Evolutionary conservation across 257 asterid genomes (phyloP).

Genomic region (Przewalskia tangutica): DNA sequence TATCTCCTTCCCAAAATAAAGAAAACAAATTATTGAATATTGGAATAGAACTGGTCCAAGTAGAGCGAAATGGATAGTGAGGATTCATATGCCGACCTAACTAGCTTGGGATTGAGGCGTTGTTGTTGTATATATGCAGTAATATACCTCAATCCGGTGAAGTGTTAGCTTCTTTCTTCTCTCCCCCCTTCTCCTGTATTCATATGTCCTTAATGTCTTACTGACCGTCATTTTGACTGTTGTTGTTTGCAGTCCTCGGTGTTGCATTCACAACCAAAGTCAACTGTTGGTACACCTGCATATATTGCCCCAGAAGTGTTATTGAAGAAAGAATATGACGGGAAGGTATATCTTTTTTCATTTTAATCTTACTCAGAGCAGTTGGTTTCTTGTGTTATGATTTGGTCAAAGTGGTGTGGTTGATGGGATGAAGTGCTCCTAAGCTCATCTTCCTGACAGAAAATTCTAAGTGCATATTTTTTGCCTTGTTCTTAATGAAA

Average conservation of each 20-base stretch:
- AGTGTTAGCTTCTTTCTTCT: neutral
- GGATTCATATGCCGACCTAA: neutral
- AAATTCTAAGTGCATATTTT: neutral
- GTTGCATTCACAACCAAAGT: constrained; percentile 99
- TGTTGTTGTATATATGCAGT: neutral
- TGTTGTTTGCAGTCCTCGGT: constrained; percentile 71
- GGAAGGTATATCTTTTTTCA: constrained; percentile 47
- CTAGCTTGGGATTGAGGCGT: neutral
- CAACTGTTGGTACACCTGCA: constrained; percentile 99
- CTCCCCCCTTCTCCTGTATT: neutral
- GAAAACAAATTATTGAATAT: neutral
- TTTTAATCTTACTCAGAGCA: neutral
- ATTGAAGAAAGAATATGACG: constrained; percentile 93
- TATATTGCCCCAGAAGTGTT: constrained; percentile 97
- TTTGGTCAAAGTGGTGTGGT: neutral
- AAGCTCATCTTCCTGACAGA: neutral
- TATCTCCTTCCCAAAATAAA: neutral
- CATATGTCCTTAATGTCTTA: neutral
- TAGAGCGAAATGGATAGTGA: neutral
- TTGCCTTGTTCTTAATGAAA: neutral
- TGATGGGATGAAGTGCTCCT: neutral
- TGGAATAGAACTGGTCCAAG: neutral
- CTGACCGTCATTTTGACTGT: neutral
- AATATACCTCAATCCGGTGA: neutral
- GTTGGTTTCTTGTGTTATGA: neutral